phyloP scores from a whole-genome alignment of 176 grass and related monocot genomes.

The Musa acuminata region DNA sequence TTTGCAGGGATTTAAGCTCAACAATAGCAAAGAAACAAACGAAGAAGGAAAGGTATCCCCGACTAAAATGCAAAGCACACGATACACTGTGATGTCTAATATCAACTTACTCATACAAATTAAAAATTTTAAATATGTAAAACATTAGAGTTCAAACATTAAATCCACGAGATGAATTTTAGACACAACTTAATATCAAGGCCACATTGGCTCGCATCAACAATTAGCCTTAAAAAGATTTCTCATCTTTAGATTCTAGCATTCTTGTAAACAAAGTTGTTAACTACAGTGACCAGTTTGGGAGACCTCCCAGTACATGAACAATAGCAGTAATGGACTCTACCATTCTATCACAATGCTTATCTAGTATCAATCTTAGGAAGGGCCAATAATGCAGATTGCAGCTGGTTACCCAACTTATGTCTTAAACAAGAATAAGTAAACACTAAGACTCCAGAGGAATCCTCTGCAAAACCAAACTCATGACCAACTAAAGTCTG shows the following conservation, averaged over 20 bases:
- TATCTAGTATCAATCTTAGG: neutral
- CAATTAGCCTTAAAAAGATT: neutral
- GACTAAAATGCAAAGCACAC: neutral
- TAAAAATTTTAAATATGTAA: neutral
- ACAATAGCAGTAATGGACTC: neutral
- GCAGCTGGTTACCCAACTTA: slow-evolving; percentile 43
- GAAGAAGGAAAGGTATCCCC: neutral
- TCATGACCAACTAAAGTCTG: slow-evolving; percentile 19
- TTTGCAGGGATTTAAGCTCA: too few species aligned
- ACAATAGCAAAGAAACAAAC: too few species aligned
- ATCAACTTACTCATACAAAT: neutral
- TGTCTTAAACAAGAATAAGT: slow-evolving; percentile 36
- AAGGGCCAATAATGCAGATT: slow-evolving; percentile 53
- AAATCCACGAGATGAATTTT: neutral
- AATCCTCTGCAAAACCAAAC: slow-evolving; percentile 11
- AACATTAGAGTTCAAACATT: neutral
- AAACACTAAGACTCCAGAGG: slow-evolving; percentile 19
- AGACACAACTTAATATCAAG: neutral
- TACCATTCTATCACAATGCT: neutral
- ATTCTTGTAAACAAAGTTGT: neutral
- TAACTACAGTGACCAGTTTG: neutral
- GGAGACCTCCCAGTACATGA: neutral
- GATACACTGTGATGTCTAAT: neutral
- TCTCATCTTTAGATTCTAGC: neutral
- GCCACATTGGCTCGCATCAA: neutral